A percentile compares a stretch with the other conserved stretches of the same genome.
phyloP scores from a whole-genome alignment of 176 grass and related monocot genomes.

The Oropetium thomaeum region DNA sequence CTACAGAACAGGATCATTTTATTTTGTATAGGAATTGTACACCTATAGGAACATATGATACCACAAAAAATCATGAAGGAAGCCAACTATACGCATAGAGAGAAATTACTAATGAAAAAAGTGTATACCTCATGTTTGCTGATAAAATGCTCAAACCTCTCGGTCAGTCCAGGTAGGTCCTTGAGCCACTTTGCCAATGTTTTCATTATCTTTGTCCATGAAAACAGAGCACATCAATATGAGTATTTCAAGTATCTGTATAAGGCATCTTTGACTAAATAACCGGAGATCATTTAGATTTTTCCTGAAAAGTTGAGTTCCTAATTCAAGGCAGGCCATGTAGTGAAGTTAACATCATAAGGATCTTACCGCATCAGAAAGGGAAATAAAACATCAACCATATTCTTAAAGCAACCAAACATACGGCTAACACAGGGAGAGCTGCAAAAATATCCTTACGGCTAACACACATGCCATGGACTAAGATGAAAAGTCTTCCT shows the following conservation, averaged over 20 bases:
- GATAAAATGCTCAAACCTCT: slow-evolving; percentile 90
- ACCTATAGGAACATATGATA: slow-evolving; percentile 48
- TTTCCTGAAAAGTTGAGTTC: background rate
- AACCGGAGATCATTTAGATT: background rate
- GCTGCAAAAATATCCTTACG: too few relatives aligned
- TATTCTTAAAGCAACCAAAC: too few relatives aligned
- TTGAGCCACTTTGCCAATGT: slow-evolving; percentile 96
- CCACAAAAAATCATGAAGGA: slow-evolving; percentile 31
- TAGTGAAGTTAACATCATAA: background rate
- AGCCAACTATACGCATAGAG: background rate
- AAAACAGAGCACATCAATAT: slow-evolving; percentile 5
- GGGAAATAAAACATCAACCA: too few relatives aligned
- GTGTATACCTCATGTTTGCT: slow-evolving; percentile 89
- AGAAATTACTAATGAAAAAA: slow-evolving; percentile 9
- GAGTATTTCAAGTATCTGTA: background rate
- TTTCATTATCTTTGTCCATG: slow-evolving; percentile 87
- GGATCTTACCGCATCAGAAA: too few relatives aligned
- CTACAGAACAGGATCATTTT: slow-evolving; percentile 82
- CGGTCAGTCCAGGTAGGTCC: slow-evolving; percentile 57
- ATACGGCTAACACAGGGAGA: too few relatives aligned
- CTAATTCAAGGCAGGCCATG: background rate
- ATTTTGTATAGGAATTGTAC: slow-evolving; percentile 88
- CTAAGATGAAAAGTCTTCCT: too few relatives aligned
- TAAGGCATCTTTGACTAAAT: slow-evolving; percentile 11
- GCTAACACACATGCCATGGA: too few relatives aligned